Evolutionary conservation across 805 yeast species (phyloP).

Genomic region (Pichia manshurica): DNA sequence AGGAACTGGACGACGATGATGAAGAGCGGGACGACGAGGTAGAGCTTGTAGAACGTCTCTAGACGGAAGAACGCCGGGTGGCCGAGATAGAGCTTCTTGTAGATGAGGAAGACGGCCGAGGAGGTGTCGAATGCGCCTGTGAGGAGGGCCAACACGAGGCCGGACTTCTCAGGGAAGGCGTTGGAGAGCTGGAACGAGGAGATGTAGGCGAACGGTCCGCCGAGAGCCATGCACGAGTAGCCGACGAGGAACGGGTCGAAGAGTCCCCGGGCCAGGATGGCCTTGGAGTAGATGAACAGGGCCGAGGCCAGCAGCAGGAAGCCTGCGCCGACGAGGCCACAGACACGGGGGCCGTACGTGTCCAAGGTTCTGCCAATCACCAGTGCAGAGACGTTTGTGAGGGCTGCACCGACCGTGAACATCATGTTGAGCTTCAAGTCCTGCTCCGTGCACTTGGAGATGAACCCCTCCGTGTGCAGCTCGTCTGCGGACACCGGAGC

Average conservation of each 20-base stretch:
- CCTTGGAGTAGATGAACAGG: constrained; percentile 38
- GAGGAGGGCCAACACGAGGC: constrained; percentile 45
- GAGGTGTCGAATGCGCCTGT: constrained; percentile 59
- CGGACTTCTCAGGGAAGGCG: constrained; percentile 49
- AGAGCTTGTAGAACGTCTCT: constrained; percentile 40
- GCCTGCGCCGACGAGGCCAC: constrained; percentile 47
- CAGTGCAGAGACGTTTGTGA: constrained; percentile 50
- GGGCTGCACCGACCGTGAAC: constrained; percentile 53
- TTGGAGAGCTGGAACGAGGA: constrained; percentile 54
- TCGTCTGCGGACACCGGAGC: constrained; percentile 9
- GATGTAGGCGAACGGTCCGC: constrained; percentile 53
- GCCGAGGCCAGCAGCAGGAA: constrained; percentile 42
- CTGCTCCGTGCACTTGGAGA: constrained; percentile 44
- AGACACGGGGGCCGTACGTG: constrained; percentile 44
- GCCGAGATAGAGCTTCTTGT: constrained; percentile 36
- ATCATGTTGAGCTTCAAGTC: constrained; percentile 52
- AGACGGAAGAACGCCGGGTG: constrained; percentile 34
- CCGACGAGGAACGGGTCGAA: constrained; percentile 51
- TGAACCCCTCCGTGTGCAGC: constrained; percentile 22
- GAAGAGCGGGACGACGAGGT: constrained; percentile 44
- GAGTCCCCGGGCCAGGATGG: constrained; percentile 14
- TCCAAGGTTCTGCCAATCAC: constrained; percentile 46
- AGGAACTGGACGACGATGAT: constrained; percentile 41
- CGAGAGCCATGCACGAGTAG: constrained; percentile 48
- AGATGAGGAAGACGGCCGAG: constrained; percentile 47